phyloP scores from a whole-genome alignment of 2,329 filamentous ascomycete species.

The Fusarium sp. region DNA sequence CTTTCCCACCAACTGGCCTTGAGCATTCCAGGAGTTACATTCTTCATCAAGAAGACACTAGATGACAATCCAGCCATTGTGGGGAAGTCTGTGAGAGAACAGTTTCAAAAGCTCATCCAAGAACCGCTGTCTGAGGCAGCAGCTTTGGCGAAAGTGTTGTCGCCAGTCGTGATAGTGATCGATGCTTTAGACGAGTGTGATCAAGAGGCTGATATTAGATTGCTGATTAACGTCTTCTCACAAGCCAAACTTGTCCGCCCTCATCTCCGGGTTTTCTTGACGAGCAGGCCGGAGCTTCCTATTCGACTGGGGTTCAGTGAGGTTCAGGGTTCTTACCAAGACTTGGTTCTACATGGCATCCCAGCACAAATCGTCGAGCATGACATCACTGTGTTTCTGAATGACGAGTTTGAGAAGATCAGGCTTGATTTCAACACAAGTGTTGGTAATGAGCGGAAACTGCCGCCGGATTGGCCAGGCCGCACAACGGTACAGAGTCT shows the following conservation, averaged over 20 bases:
- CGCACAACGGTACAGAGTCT: constrained; percentile 19
- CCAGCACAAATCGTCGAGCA: constrained; percentile 48
- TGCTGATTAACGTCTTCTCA: neutral
- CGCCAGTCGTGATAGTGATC: constrained; percentile 45
- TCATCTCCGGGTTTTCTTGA: constrained; percentile 54
- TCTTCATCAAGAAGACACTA: constrained; percentile 41
- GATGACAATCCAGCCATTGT: neutral
- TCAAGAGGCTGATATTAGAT: neutral
- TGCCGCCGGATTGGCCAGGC: constrained; percentile 32
- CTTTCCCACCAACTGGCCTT: constrained; percentile 53
- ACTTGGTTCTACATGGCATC: constrained; percentile 56
- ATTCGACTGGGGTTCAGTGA: constrained; percentile 55
- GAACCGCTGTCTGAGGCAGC: constrained; percentile 8
- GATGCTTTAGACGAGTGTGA: constrained; percentile 52
- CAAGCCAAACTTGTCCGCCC: constrained; percentile 7
- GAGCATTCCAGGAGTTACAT: constrained; percentile 30
- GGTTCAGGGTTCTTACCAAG: constrained; percentile 39
- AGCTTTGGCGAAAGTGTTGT: neutral
- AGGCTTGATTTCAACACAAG: neutral
- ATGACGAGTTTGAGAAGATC: neutral
- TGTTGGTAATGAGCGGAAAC: neutral
- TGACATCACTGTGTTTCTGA: constrained; percentile 51
- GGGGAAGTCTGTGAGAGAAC: constrained; percentile 8
- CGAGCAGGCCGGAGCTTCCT: constrained; percentile 59
- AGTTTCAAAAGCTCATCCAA: constrained; percentile 33